These are phyloP conservation scores for Carex cristatella DNA, from an alignment of 176 grass and related monocot genomes.

Conservation along the genomic window DNA sequence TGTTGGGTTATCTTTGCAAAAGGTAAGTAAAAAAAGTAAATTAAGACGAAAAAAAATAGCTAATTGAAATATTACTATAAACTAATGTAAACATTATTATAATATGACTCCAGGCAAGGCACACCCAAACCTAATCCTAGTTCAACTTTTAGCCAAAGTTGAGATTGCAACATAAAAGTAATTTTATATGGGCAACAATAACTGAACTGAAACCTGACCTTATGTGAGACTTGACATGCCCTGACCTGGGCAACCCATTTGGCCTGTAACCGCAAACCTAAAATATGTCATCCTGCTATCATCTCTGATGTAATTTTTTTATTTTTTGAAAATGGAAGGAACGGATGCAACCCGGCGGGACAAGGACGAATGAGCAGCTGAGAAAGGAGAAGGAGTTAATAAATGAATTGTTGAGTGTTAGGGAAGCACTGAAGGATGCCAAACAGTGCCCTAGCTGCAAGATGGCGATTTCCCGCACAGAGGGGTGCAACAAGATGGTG, in stretches of 20 bases:
- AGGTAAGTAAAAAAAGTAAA: not conserved
- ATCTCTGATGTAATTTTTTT: not conserved
- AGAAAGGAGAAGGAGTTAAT: slow-evolving; percentile 41
- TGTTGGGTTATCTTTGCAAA: not conserved
- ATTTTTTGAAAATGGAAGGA: slow-evolving; percentile 7
- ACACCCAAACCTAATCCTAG: not conserved
- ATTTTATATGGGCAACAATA: not conserved
- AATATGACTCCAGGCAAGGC: not conserved
- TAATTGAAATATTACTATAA: not conserved
- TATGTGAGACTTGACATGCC: not conserved
- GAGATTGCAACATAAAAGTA: not conserved
- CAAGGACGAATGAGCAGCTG: slow-evolving; percentile 31
- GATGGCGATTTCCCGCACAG: slow-evolving; percentile 65
- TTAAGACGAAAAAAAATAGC: not conserved
- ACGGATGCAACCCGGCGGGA: slow-evolving; percentile 5
- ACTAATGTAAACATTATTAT: not conserved
- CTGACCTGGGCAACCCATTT: not conserved
- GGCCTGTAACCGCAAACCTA: not conserved
- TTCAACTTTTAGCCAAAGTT: not conserved
- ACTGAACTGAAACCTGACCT: not conserved
- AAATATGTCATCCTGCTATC: not conserved
- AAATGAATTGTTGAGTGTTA: slow-evolving; percentile 45
- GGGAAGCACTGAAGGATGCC: slow-evolving; percentile 44
- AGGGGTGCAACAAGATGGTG: slow-evolving; percentile 71
- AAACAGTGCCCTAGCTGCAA: slow-evolving; percentile 68